Conservation (phyloP, 805 yeast genomes). For the Candida nonsorbophila region DNA sequence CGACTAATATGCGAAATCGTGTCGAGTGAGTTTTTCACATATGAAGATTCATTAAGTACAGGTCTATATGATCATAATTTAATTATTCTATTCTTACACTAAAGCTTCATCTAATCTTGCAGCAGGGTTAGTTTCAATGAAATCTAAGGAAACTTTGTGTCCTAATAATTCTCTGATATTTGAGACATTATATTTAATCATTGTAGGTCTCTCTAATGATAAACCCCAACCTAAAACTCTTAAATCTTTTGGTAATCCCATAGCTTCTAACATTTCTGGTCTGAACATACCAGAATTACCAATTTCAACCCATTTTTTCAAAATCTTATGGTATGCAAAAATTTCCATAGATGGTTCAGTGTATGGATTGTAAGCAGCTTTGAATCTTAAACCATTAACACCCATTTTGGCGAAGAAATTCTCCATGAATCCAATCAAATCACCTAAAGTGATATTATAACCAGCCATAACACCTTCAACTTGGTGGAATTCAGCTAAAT, state of each 20-base stretch:
- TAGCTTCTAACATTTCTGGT: conserved; percentile 97
- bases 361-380: conserved; percentile 98
- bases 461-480: conserved; percentile 99
- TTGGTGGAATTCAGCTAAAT: conserved; percentile 98
- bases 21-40: too few relatives aligned
- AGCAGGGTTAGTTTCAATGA: conserved; percentile 94
- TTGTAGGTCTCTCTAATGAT: conserved; percentile 96
- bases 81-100: too few relatives aligned
- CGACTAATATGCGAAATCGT: too few relatives aligned
- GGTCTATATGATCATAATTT: too few relatives aligned
- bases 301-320: conserved; percentile 97
- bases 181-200: conserved; percentile 95
- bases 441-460: conserved; percentile 90
- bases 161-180: conserved; percentile 96
- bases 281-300: conserved; percentile 99
- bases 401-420: conserved; percentile 97
- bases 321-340: conserved; percentile 92
- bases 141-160: conserved; percentile 91
- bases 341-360: conserved; percentile 99
- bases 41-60: too few relatives aligned
- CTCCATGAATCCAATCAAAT: conserved; percentile 96
- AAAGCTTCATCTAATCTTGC: conserved; percentile 78
- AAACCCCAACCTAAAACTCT: conserved; percentile 97
- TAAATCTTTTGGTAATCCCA: conserved; percentile 94
- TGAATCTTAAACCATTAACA: conserved; percentile 89